Evolutionary conservation across 176 grass and related monocot species (phyloP).

Genomic region (Oryza rufipogon): DNA sequence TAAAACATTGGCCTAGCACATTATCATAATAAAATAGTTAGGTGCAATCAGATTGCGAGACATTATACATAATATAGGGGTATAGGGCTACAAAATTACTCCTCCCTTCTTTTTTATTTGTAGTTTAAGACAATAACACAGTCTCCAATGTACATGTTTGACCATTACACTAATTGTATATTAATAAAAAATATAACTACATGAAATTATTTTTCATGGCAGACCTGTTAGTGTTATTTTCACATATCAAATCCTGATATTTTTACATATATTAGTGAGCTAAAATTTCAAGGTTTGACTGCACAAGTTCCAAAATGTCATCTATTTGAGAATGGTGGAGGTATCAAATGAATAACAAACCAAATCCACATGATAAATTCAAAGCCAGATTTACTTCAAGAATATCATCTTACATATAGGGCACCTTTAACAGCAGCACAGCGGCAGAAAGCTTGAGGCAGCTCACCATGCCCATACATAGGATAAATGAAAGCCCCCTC

Average conservation of each 20-base stretch:
- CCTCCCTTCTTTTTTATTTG: not conserved
- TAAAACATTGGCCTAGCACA: slow-evolving; percentile 24
- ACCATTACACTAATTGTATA: not conserved
- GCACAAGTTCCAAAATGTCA: not conserved
- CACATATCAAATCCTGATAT: not conserved
- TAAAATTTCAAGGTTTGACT: not conserved
- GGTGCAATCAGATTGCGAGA: slow-evolving; percentile 26
- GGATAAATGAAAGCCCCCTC: slow-evolving; percentile 91
- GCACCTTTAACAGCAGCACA: slow-evolving; percentile 97
- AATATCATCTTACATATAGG: slow-evolving; percentile 84
- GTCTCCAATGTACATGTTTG: not conserved
- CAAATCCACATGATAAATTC: slow-evolving; percentile 23
- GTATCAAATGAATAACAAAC: not conserved
- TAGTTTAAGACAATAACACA: not conserved
- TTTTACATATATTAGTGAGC: not conserved
- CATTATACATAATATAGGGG: slow-evolving; percentile 1
- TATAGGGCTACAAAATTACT: not conserved
- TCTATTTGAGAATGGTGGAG: not conserved
- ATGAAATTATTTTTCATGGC: not conserved
- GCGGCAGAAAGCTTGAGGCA: slow-evolving; percentile 95
- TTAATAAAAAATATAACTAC: not conserved
- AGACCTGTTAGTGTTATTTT: not conserved
- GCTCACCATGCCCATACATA: slow-evolving; percentile 96
- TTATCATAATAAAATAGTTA: not conserved
- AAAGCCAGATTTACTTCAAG: not conserved